Percentiles rank a stretch among this genome's conserved stretches.
Conservation (phyloP, 2,329 filamentous ascomycete species). For the Orbilia brochopaga region DNA sequence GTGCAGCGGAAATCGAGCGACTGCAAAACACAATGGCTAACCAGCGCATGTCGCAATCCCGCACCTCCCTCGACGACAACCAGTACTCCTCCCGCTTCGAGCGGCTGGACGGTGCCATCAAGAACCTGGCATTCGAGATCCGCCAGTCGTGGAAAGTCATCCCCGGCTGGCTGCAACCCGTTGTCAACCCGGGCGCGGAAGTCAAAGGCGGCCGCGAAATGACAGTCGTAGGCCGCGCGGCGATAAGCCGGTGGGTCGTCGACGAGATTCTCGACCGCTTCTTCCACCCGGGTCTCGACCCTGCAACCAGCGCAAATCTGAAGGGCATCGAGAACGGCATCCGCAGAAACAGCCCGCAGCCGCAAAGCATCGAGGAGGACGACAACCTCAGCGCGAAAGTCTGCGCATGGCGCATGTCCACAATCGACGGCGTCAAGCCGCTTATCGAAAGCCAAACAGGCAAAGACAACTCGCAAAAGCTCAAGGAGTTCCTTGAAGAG, state of each 20-base stretch:
- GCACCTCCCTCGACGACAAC: conserved; percentile 91
- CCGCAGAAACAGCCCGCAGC: conserved; percentile 73
- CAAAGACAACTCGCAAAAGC: conserved; percentile 69
- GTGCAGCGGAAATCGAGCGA: conserved; percentile 86
- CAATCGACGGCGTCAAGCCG: conserved; percentile 84
- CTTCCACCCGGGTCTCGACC: conserved; percentile 88
- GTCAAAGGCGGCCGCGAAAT: conserved; percentile 93
- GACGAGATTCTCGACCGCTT: conserved; percentile 89
- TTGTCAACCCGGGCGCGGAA: conserved; percentile 83
- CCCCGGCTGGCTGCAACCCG: conserved; percentile 77
- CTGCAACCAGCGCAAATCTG: conserved; percentile 74
- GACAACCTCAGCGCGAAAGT: conserved; percentile 87
- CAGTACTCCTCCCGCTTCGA: conserved; percentile 90
- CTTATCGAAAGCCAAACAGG: conserved; percentile 70
- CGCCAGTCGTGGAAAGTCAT: conserved; percentile 89
- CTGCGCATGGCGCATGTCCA: conserved; percentile 90
- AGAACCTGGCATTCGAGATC: conserved; percentile 93
- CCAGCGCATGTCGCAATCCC: conserved; percentile 90
- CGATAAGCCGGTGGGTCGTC: conserved; percentile 86
- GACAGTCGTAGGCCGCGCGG: conserved; percentile 89
- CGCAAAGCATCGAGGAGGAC: conserved; percentile 81
- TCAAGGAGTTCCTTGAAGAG: conserved; percentile 73
- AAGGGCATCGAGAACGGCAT: conserved; percentile 90
- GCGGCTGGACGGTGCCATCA: conserved; percentile 89
- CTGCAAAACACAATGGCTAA: conserved; percentile 97